phyloP scores from a whole-genome alignment of 805 yeast species.

The Yarrowia divulgata region DNA sequence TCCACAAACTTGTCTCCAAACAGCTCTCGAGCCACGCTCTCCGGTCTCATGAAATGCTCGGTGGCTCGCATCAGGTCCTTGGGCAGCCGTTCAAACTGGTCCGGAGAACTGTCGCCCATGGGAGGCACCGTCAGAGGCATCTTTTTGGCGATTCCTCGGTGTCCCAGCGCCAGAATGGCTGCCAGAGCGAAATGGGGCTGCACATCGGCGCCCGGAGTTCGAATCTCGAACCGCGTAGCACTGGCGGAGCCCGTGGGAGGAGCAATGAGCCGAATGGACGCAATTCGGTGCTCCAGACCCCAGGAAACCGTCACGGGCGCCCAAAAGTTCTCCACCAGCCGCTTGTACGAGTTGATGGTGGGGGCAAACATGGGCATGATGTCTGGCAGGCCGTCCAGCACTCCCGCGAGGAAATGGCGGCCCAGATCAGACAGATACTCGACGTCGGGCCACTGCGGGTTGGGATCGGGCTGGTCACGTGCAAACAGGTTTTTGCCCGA shows the following conservation, averaged over 20 bases:
- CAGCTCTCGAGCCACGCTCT: slow-evolving; percentile 49
- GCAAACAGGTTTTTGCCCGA: slow-evolving; percentile 47
- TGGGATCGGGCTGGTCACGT: slow-evolving; percentile 44
- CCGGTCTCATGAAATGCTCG: slow-evolving; percentile 44
- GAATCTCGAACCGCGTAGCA: slow-evolving; percentile 49
- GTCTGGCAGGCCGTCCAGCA: slow-evolving; percentile 48
- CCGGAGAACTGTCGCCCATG: slow-evolving; percentile 45
- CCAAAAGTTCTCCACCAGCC: slow-evolving; percentile 51
- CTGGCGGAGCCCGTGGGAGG: slow-evolving; percentile 46
- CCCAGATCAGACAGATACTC: slow-evolving; percentile 47
- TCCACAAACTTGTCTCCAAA: slow-evolving; percentile 53
- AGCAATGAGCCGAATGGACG: slow-evolving; percentile 49
- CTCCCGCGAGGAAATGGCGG: slow-evolving; percentile 50
- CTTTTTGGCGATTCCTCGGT: slow-evolving; percentile 47
- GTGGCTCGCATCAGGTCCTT: slow-evolving; percentile 46
- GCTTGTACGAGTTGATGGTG: slow-evolving; percentile 50
- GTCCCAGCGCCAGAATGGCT: slow-evolving; percentile 49
- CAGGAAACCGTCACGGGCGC: slow-evolving; percentile 52
- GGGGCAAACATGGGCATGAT: slow-evolving; percentile 52
- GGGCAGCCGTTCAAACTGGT: slow-evolving; percentile 47
- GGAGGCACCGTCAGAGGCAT: slow-evolving; percentile 47
- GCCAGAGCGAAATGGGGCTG: slow-evolving; percentile 51
- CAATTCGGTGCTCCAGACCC: slow-evolving; percentile 51
- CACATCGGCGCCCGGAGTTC: slow-evolving; percentile 52
- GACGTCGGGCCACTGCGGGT: slow-evolving; percentile 47